Base-by-base conservation (phyloP, 169 alveolate species). In the Plasmodium reichenowi region DNA sequence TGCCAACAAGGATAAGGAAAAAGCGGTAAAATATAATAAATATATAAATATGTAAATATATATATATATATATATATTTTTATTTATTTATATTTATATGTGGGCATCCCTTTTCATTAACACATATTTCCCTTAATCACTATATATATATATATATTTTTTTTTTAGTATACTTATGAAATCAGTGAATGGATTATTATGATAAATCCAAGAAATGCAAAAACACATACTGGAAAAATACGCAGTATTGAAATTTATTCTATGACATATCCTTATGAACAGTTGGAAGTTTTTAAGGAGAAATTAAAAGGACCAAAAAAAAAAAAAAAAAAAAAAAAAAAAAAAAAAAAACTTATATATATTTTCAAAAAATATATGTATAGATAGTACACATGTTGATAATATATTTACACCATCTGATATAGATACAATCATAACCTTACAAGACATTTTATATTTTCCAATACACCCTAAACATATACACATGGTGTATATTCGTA, bases 211-310 rank as follows among this genome's bases (percentile, higher is more conserved):
- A 76, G 67, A 48, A 32, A 15, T 13, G 71, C 78, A 38, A 8
- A 20, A 45, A 48, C 22, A 59, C 52, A 76, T 22, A 24, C n/a
- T 0, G 76, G 67, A 43, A 76, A 76, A 76, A 76, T 76, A 22
- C 64, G 64, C 29, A 12, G 63, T 32, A 48, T 76, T 32, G 45
- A 22, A 52, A 76, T 76, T 47, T 76, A 64, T 52, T 63, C 89
- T 17, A 76, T 64, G 89, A 76, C 78, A n/a, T 76, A 38, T 26
- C 89, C 89, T n/a, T 47, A 48, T 63, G 50, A 45, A 52, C 74
- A 64, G 45, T 43, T 76, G 52, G 89, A 76, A 24, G 76, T 64
- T 45, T 64, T 76, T 32, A 76, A 76, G 17, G 89, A 76, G 15
- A 64, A 63, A 13, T 76, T 76, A 52, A 72, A 76, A 56, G 72